A percentile compares a stretch with the other conserved stretches of the same genome.
Evolutionary conservation across 352 stramenopile species (phyloP).

Genomic region (Globisporangium solare): DNA sequence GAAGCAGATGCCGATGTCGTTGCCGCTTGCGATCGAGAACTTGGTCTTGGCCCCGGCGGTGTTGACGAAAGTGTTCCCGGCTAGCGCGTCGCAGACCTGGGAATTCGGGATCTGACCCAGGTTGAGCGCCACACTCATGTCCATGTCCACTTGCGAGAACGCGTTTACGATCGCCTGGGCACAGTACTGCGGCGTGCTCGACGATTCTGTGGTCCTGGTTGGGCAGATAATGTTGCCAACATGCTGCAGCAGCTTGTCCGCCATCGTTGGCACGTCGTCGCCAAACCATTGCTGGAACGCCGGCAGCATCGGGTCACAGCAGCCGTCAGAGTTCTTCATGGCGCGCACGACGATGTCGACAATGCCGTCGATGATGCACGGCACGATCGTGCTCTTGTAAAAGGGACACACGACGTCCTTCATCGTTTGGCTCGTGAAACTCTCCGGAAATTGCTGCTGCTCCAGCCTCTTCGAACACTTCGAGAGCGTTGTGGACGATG

Average conservation of each 20-base stretch:
- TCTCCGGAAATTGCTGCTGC: conserved; percentile 5
- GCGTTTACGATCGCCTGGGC: conserved; percentile 22
- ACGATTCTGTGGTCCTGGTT: conserved; percentile 18
- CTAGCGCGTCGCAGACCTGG: conserved; percentile 42
- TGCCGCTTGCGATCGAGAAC: no score
- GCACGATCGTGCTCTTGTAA: conserved; percentile 25
- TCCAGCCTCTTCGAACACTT: conserved; percentile 24
- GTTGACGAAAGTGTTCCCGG: conserved; percentile 30
- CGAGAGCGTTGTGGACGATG: conserved; percentile 15
- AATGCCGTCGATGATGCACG: conserved; percentile 30
- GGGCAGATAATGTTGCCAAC: conserved; percentile 26
- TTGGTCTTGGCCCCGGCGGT: conserved; percentile 22
- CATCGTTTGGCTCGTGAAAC: conserved; percentile 10
- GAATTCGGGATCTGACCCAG: conserved; percentile 38
- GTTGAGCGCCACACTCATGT: conserved; percentile 12
- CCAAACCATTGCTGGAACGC: conserved; percentile 30
- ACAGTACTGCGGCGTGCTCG: conserved; percentile 27
- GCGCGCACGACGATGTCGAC: conserved; percentile 16
- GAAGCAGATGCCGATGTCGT: no score
- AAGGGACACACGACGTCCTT: conserved; percentile 20
- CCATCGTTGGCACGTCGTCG: conserved; percentile 26
- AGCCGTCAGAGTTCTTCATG: no score
- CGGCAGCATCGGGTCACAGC: conserved; percentile 8
- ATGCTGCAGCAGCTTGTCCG: conserved; percentile 20
- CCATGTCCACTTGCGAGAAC: conserved; percentile 14